A percentile compares a stretch with the other conserved stretches of the same genome.
These are phyloP conservation scores for Trypanosoma rangeli DNA, from an alignment of 208 protist species.

Conservation along the genomic window DNA sequence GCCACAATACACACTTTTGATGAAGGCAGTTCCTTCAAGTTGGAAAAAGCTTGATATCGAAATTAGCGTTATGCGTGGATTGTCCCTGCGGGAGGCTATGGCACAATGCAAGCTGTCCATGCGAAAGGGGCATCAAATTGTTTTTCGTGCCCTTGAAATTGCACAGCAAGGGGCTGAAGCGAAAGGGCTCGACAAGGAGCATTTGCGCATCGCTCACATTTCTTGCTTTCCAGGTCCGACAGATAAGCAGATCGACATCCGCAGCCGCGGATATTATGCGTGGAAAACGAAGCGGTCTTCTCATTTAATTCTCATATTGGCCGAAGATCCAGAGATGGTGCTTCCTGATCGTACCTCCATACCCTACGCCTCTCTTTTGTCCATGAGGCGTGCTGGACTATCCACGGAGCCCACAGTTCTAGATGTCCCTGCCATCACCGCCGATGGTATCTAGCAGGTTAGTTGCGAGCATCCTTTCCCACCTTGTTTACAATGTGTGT, in stretches of 20 bases:
- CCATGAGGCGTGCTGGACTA: constrained; percentile 80
- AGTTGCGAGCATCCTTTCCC: neutral
- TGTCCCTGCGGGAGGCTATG: constrained; percentile 88
- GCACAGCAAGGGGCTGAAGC: constrained; percentile 84
- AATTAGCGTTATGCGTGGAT: constrained; percentile 78
- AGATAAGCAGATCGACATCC: constrained; percentile 91
- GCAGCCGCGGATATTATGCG: constrained; percentile 82
- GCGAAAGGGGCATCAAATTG: constrained; percentile 86
- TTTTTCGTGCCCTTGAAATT: constrained; percentile 82
- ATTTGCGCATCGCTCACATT: constrained; percentile 82
- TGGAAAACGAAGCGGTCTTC: constrained; percentile 92
- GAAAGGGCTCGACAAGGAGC: constrained; percentile 88
- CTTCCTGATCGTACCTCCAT: constrained; percentile 88
- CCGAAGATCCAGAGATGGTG: constrained; percentile 89
- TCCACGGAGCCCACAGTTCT: constrained; percentile 60
- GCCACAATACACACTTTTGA: constrained; percentile 81
- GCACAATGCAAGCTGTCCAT: constrained; percentile 88
- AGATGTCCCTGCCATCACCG: constrained; percentile 88
- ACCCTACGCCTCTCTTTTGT: constrained; percentile 83
- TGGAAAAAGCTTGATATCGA: constrained; percentile 93
- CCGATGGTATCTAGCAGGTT: constrained; percentile 76
- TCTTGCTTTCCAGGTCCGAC: constrained; percentile 84
- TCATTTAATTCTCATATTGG: constrained; percentile 77
- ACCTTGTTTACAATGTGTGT: neutral
- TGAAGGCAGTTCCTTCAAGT: constrained; percentile 83